A percentile compares a stretch with the other conserved stretches of the same genome.
phyloP scores from a whole-genome alignment of 2,329 filamentous ascomycete species.

The Nigrospora sphaerica region DNA sequence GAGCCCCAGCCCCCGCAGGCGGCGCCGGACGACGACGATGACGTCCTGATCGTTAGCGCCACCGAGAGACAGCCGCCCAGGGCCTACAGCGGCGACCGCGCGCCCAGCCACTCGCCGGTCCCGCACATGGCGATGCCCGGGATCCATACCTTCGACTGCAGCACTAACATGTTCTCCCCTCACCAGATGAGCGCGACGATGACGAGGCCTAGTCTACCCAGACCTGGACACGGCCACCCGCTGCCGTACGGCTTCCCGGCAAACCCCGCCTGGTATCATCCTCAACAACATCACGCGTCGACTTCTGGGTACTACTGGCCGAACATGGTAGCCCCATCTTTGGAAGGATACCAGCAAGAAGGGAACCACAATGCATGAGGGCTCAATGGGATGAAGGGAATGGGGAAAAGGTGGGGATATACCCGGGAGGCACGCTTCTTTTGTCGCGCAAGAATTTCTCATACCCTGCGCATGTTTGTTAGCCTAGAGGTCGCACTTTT shows the following conservation, averaged over 20 bases:
- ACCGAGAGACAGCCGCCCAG: conserved; percentile 13
- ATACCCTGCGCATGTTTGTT: too few species aligned
- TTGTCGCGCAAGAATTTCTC: too few species aligned
- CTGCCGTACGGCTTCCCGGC: conserved; percentile 15
- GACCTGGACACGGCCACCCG: conserved; percentile 4
- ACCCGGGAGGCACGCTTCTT: too few species aligned
- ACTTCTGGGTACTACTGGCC: background rate
- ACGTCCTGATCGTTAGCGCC: conserved; percentile 18
- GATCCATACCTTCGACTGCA: conserved; percentile 16
- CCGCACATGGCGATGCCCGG: conserved; percentile 7
- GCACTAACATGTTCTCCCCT: conserved; percentile 19
- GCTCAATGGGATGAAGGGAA: too few species aligned
- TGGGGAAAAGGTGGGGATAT: too few species aligned
- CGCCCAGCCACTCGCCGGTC: conserved; percentile 9
- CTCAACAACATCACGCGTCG: background rate
- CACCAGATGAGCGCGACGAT: conserved; percentile 3
- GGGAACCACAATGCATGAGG: background rate
- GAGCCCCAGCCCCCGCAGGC: conserved; percentile 3
- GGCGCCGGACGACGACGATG: conserved; percentile 17
- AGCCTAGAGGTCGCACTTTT: too few species aligned
- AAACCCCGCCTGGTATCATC: conserved; percentile 11
- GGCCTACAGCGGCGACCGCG: conserved; percentile 5
- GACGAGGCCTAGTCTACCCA: conserved; percentile 7
- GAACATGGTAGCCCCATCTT: conserved; percentile 8
- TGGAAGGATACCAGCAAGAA: background rate